Evolutionary conservation across 2,329 filamentous ascomycete species (phyloP), one percentile per base, ranked within the genome.

Genomic region (Raffaelea albimanens): DNA sequence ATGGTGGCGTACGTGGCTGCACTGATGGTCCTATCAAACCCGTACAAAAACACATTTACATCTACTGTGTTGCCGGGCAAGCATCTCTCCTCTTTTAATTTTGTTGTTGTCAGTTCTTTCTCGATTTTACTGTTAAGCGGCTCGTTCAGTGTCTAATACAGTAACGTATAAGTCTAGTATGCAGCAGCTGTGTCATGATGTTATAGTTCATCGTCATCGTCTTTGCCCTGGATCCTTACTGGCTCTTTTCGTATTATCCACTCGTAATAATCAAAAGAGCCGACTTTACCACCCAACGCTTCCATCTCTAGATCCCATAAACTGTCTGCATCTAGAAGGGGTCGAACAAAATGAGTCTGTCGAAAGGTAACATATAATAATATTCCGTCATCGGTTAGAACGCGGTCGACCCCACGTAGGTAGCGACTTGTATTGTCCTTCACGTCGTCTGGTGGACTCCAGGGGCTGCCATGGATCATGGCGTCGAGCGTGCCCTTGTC

Each of bases 11-110:
- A 85, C 2, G 80, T 85, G 2, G 83, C 80, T 0, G 83, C 83
- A 59, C 84, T 88, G 48, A 88, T 72, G 0, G 84, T 88, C 3
- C 80, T 76, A 59, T 88, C 84, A 55, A 87, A 87, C 2, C 77
- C 78, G 21, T 75, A 75, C 9, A 83, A 68, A 50, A 83, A 83
- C 5, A 83, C 78, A 52, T 82, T 83, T n/a, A n/a, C n/a, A n/a
- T n/a, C n/a, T n/a, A n/a, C n/a, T n/a, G n/a, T n/a, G n/a, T n/a
- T n/a, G n/a, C n/a, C n/a, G n/a, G n/a, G n/a, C n/a, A n/a, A n/a
- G n/a, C n/a, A n/a, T n/a, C n/a, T n/a, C n/a, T n/a, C n/a, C n/a
- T n/a, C n/a, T n/a, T n/a, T n/a, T n/a, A n/a, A n/a, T n/a, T n/a
- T n/a, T n/a, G n/a, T n/a, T n/a, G n/a, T n/a, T n/a, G n/a, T n/a